Percentiles rank a stretch among this genome's conserved stretches.
Evolutionary conservation across 768 basidiomycete genomes (phyloP).

Genomic region (Suillus americanus): DNA sequence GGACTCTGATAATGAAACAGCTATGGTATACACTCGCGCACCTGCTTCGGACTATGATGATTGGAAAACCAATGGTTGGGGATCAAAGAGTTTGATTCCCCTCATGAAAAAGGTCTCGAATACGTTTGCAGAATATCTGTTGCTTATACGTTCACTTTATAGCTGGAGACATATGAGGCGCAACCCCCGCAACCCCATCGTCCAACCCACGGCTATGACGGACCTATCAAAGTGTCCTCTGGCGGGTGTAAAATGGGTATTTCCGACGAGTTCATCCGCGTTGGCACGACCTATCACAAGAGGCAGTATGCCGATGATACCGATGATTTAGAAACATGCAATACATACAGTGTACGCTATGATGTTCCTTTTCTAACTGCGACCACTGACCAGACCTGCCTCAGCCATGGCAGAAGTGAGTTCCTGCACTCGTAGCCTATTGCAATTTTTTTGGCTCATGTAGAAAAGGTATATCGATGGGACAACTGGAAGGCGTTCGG

Average conservation of each 20-base stretch:
- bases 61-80: constrained; percentile 29
- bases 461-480: constrained; percentile 50
- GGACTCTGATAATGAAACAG: constrained; percentile 14
- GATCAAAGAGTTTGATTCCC: constrained; percentile 25
- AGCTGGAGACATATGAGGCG: constrained; percentile 25
- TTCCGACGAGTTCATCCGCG: constrained; percentile 44
- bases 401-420: constrained; percentile 57
- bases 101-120: constrained; percentile 22
- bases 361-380: neutral
- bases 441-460: neutral
- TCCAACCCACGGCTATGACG: constrained; percentile 22
- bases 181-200: constrained; percentile 13
- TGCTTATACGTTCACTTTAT: neutral
- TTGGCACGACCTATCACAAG: constrained; percentile 47
- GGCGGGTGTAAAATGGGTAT: constrained; percentile 37
- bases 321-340: constrained; percentile 42
- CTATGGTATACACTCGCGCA: constrained; percentile 57
- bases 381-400: neutral
- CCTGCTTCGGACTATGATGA: constrained; percentile 54
- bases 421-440: neutral
- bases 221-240: constrained; percentile 24
- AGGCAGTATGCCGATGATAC: constrained; percentile 43
- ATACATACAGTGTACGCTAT: constrained; percentile 48
- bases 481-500: constrained; percentile 54
- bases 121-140: neutral